Evolutionary conservation across 371 early-diverging fungal species (phyloP).

Genomic region (Mortierella sp.): DNA sequence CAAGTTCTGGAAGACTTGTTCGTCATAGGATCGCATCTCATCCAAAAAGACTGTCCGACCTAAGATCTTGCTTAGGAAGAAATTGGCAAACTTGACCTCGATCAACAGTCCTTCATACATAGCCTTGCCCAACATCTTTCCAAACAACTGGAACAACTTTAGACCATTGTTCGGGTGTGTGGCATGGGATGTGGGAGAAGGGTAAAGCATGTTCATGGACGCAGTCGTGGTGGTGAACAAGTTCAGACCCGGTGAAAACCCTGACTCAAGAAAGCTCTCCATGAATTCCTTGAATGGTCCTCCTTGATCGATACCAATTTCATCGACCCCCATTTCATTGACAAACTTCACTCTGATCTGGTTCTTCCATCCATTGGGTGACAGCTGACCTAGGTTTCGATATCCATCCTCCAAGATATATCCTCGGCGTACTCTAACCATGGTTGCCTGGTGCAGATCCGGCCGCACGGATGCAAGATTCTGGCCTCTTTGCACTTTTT

Average conservation of each 20-base stretch:
- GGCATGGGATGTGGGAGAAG: constrained; percentile 63
- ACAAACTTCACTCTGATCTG: constrained; percentile 86
- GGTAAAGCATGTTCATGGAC: constrained; percentile 75
- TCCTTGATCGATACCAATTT: constrained; percentile 94
- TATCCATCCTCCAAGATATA: constrained; percentile 87
- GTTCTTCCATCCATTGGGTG: constrained; percentile 70
- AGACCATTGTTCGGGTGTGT: constrained; percentile 61
- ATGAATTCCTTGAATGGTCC: constrained; percentile 96
- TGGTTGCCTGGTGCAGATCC: constrained; percentile 43
- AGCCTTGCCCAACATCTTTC: constrained; percentile 90
- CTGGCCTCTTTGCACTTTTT: constrained; percentile 55
- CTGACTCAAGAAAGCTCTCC: constrained; percentile 76
- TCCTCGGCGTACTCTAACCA: constrained; percentile 74
- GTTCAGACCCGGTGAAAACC: constrained; percentile 79
- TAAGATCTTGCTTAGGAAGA: constrained; percentile 84
- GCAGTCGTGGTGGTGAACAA: constrained; percentile 73
- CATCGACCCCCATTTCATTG: constrained; percentile 78
- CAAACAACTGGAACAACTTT: constrained; percentile 81
- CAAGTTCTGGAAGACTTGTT: constrained; percentile 82
- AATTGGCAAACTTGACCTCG: constrained; percentile 88
- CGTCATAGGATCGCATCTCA: constrained; percentile 85
- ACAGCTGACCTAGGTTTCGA: constrained; percentile 61
- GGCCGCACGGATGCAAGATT: constrained; percentile 20
- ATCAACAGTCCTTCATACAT: constrained; percentile 90
- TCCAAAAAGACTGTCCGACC: constrained; percentile 81